Evolutionary conservation across 2,329 filamentous ascomycete species (phyloP), one percentile per base, ranked within the genome.

Genomic region (Beauveria asiatica): DNA sequence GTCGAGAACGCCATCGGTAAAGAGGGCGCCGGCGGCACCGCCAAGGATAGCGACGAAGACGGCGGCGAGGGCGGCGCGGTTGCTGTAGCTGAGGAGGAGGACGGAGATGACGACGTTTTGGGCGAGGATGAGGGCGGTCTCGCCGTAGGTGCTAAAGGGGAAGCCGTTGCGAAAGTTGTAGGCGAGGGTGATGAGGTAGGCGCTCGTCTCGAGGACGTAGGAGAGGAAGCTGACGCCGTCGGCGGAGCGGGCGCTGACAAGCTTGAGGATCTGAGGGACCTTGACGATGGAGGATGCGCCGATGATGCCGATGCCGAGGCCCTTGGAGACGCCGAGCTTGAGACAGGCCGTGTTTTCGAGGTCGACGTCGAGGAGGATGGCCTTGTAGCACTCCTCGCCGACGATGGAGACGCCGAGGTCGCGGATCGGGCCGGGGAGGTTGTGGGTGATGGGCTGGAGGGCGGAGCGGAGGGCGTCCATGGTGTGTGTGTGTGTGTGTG

Each of bases 81-180:
- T 88, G 62, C 84, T 86, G 73, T 92, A 97, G 71, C 89, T 87
- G 72, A 99, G 78, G 46, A 99, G 92, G 67, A 97, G 75, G 54
- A 92, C 84, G 5, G 88, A 87, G 71, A 99, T 96, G 62, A 92
- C 83, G 48, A 97, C 84, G 75, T 99, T 96, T 78, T 99, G 94
- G 62, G 87, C 86, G 54, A 94, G 83, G 67, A 99, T 97, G 69
- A 97, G 80, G 42, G 89, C 92, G 30, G 91, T 93, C 82, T 99
- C 94, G 73, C 94, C 94, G 73, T 89, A 99, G 11, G 94, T 99
- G 81, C 88, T 95, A 76, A 99, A 97, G 3, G 94, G 93, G 67
- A 96, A 97, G 25, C 86, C 87, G 69, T 92, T 90, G 71, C 94
- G 90, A 65, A 90, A 81, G 73, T 96, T 96, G 80, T 99, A 99